Conservation (phyloP, 2,329 filamentous ascomycete species). For the Alternaria longipes region DNA sequence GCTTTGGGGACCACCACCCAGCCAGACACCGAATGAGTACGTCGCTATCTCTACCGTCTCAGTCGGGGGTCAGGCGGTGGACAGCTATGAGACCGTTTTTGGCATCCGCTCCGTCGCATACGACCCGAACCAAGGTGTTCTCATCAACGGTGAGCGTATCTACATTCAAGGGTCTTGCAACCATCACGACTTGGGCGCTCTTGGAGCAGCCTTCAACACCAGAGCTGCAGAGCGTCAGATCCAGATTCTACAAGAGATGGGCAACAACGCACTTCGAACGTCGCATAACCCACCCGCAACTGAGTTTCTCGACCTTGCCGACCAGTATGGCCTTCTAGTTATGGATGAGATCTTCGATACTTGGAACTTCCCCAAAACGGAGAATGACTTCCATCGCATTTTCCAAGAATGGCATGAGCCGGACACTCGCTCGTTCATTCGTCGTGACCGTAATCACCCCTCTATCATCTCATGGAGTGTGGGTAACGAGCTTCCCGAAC, state of each 20-base stretch:
- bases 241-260: constrained; percentile 61
- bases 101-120: constrained; percentile 60
- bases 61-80: constrained; percentile 38
- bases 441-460: constrained; percentile 65
- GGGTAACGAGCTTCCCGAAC: constrained; percentile 65
- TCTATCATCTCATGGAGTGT: constrained; percentile 63
- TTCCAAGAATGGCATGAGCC: constrained; percentile 65
- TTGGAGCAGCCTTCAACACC: constrained; percentile 62
- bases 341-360: constrained; percentile 65
- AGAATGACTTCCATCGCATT: constrained; percentile 62
- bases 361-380: constrained; percentile 59
- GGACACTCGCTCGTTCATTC: constrained; percentile 62
- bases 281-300: constrained; percentile 65
- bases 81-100: constrained; percentile 61
- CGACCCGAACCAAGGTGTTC: constrained; percentile 54
- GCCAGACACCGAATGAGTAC: constrained; percentile 60
- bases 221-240: constrained; percentile 62
- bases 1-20: constrained; percentile 61
- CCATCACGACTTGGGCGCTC: constrained; percentile 61
- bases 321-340: constrained; percentile 61
- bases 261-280: constrained; percentile 61
- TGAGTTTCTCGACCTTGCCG: constrained; percentile 61
- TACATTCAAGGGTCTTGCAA: constrained; percentile 60
- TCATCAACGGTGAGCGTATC: constrained; percentile 59
- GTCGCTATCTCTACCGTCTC: constrained; percentile 57